Percentiles rank a stretch among this genome's conserved stretches.
phyloP scores from a whole-genome alignment of 306 rosid species.

The Lagenaria siceraria region DNA sequence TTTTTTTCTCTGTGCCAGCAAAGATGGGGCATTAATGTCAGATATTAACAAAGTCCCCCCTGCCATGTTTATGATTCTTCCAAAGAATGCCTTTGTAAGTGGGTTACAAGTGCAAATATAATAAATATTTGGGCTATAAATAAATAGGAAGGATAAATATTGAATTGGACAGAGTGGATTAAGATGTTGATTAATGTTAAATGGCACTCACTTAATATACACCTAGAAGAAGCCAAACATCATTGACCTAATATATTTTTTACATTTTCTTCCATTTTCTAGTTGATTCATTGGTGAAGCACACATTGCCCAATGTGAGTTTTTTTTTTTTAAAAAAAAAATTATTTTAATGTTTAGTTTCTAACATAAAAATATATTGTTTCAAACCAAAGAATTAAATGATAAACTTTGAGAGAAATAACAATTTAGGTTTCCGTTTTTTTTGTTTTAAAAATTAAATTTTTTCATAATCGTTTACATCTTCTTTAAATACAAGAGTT shows the following conservation, averaged over 20 bases:
- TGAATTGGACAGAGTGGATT: conserved; percentile 1
- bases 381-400: too few relatives aligned
- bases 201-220: not conserved
- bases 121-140: not conserved
- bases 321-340: not conserved
- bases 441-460: too few relatives aligned
- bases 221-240: not conserved
- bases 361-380: too few relatives aligned
- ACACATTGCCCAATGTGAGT: not conserved
- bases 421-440: too few relatives aligned
- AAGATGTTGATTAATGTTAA: not conserved
- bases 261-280: not conserved
- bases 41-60: not conserved
- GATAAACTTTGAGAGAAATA: too few relatives aligned
- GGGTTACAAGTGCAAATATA: conserved; percentile 3
- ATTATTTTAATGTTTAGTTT: too few relatives aligned
- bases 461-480: too few relatives aligned
- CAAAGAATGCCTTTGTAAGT: conserved; percentile 1
- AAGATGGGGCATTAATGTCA: not conserved
- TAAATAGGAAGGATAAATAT: not conserved
- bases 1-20: not conserved
- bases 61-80: not conserved
- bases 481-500: too few relatives aligned
- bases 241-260: not conserved
- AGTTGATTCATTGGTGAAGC: not conserved